phyloP scores from a whole-genome alignment of 148 eudicot species.

The Persicaria maculosa region DNA sequence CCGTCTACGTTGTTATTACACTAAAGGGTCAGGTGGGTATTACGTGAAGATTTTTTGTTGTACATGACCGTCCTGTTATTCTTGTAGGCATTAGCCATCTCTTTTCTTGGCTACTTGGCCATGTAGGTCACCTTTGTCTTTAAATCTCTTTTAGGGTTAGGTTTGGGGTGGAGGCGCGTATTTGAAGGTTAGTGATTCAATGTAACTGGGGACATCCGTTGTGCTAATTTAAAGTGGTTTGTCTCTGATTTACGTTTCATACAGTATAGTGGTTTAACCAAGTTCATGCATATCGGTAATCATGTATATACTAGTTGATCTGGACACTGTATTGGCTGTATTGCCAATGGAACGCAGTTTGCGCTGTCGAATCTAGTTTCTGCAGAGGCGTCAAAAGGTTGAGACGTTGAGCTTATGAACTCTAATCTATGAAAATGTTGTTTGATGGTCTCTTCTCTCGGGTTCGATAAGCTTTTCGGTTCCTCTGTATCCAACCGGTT shows the following conservation, averaged over 20 bases:
- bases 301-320: no score
- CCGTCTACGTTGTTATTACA: neutral
- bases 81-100: neutral
- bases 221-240: neutral
- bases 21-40: neutral
- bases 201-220: neutral
- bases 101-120: neutral
- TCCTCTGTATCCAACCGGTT: no score
- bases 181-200: neutral
- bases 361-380: no score
- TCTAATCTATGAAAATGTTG: no score
- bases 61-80: conserved; percentile 2
- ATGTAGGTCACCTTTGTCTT: conserved; percentile 3
- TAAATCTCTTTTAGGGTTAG: neutral
- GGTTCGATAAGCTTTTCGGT: no score
- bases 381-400: no score
- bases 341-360: no score
- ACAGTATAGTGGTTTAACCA: no score
- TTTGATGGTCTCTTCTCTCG: no score
- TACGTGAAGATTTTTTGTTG: conserved; percentile 1
- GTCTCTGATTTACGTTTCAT: neutral
- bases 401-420: no score
- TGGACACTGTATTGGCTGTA: no score
- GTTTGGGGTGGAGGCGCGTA: neutral
- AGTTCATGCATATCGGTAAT: no score